A percentile compares a stretch with the other conserved stretches of the same genome.
Conservation (phyloP, 441 rosid species). For the Raphanus hybrid region DNA sequence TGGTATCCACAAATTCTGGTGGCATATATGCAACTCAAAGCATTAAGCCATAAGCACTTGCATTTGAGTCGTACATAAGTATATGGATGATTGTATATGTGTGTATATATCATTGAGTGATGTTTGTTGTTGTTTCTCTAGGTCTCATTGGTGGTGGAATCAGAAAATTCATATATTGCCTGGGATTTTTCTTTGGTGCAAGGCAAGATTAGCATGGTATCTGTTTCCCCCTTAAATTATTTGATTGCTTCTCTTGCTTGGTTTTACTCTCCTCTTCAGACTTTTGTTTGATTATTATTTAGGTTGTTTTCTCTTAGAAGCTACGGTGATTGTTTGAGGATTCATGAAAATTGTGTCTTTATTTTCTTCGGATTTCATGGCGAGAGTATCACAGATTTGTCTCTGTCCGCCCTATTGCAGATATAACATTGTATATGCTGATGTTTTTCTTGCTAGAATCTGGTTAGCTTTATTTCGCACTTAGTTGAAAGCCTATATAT, state of each 20-base stretch:
- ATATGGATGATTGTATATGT: not conserved
- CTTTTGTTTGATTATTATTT: not conserved
- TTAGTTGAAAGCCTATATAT: not conserved
- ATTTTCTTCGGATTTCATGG: not conserved
- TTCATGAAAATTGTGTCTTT: not conserved
- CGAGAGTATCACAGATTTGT: conserved; percentile 1
- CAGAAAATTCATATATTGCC: conserved; percentile 88
- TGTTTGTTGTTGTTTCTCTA: conserved; percentile 35
- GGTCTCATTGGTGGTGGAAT: conserved; percentile 82
- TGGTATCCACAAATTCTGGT: conserved; percentile 21
- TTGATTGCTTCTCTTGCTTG: conserved; percentile 15
- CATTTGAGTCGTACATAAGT: not conserved
- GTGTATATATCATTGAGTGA: conserved; percentile 18
- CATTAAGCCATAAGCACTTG: conserved; percentile 15
- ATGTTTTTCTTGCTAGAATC: conserved; percentile 3
- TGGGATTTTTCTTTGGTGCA: conserved; percentile 94
- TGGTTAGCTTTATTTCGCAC: conserved; percentile 1
- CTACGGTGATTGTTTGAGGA: conserved; percentile 9
- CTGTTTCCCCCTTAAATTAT: conserved; percentile 19
- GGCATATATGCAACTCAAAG: not conserved
- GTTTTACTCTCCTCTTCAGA: conserved; percentile 25
- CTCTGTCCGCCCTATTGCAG: not conserved
- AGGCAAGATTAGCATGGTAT: conserved; percentile 86
- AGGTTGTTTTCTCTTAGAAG: conserved; percentile 12
- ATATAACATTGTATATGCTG: conserved; percentile 9